Percentiles rank a stretch among this genome's conserved stretches.
Evolutionary conservation across 2,329 filamentous ascomycete species (phyloP).

Genomic region (Colletotrichum shisoi): DNA sequence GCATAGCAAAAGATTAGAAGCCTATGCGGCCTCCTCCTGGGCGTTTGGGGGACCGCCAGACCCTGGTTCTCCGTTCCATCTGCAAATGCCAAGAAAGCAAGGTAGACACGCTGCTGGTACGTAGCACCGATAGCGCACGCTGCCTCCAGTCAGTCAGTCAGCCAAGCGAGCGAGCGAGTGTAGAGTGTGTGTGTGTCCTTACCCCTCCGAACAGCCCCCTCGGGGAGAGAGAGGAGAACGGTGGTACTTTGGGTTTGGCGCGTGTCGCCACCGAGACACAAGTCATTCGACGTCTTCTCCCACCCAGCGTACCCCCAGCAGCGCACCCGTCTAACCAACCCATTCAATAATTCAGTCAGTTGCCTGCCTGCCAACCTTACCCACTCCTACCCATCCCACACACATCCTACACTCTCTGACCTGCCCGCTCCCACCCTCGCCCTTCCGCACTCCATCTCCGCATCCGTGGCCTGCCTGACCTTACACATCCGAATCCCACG

Average conservation of each 20-base stretch:
- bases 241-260: conserved; percentile 2
- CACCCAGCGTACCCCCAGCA: neutral
- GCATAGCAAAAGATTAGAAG: neutral
- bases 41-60: neutral
- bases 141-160: neutral
- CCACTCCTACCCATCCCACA: conserved; percentile 5
- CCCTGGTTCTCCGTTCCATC: conserved; percentile 7
- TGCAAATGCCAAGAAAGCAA: neutral
- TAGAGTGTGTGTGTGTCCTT: neutral
- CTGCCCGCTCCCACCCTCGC: conserved; percentile 3
- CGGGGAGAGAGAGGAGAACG: neutral
- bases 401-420: conserved; percentile 1
- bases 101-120: neutral
- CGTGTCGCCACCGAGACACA: neutral
- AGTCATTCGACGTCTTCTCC: neutral
- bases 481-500: conserved; percentile 11
- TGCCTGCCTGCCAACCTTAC: conserved; percentile 12
- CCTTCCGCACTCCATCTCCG: conserved; percentile 11
- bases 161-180: too few species aligned
- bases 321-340: conserved; percentile 12
- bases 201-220: neutral
- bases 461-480: neutral
- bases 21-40: neutral
- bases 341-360: too few species aligned
- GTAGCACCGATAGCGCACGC: neutral